Base-by-base conservation (phyloP, 768 basidiomycete species). In the Neoboletus brunneissimus region DNA sequence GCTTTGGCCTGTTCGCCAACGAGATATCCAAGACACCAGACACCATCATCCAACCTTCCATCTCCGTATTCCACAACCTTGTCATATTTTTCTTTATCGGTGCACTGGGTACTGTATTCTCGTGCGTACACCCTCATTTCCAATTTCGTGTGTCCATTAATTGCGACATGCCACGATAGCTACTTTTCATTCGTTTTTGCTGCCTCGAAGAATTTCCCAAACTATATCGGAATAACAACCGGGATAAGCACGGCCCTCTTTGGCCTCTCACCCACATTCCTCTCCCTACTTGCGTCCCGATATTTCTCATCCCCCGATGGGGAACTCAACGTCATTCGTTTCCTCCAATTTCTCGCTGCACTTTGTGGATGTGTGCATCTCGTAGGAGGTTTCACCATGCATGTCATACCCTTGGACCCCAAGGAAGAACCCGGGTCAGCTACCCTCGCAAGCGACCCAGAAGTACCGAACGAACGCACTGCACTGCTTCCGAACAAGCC, bases 141-240 rank as follows among this genome's bases (percentile, higher is more conserved):
- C 55, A 32, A 29, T 51, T 34, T 44, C 5, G 27, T 22, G 22
- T n/a, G 38, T 34, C 8, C 20, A 53, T n/a, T 57, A 6, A 66
- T 47, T 0, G 27, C 22, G 13, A 13, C 18, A 35, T 40, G 46
- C 25, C 43, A 37, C 49, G 56, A 50, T 43, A 81, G 79, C 27
- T 90, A 85, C 61, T 91, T 92, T 62, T 87, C 88, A 0, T 80
- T 83, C 8, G 70, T 92, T 15, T 91, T 93, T 68, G 79, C 88
- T 11, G 89, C 90, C 0, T 86, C 88, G 4, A 85, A 83, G 71
- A 77, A 75, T 42, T 91, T 91, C 58, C 85, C 88, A 8, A 66
- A 74, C 5, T 81, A 86, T 60, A 80, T 82, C 44, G 88, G 88
- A 20, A 69, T 85, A 25, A 83, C 88, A 12, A 79, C 87, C 1